Evolutionary conservation across 305 asterid genomes (phyloP), one percentile per base, ranked within the genome.

Genomic region (Fraxinus ornus): DNA sequence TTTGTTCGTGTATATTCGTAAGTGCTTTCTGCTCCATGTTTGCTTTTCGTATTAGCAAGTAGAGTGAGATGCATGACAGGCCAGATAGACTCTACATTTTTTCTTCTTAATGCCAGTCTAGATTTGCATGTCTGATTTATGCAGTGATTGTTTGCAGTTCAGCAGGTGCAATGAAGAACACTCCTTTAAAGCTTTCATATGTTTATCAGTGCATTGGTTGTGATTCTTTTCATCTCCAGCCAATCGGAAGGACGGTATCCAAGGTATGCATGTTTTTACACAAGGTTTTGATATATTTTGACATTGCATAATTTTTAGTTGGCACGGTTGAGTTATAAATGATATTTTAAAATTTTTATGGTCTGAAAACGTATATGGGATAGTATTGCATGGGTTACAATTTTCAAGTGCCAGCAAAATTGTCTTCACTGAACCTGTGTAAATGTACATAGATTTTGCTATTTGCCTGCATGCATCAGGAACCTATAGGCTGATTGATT

Each of bases 191-290:
- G 90, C 92, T 96, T 62, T 94, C 99, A n/a, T 96, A 96, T 85
- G 97, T 93, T 80, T 96, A 94, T 83, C 99, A 94, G 75, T 96
- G 99, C 90, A 91, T 66, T 84, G 95, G 99, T 44, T 96, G 98
- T 83, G 99, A 96, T 88, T 96, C 98, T 37, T 96, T 94, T 86
- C 97, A 96, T 85, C 99, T 96, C 74, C 99, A 96, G 91, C 94
- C 98, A 49, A 55, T 96, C 84, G 99, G 97, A 74, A 92, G 98
- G 86, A 91, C 94, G 3, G 91, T 91, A 66, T 28, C 98, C 75
- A 96, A 96, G 98, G 99, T 94, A 82, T 76, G 64, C 7, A 24
- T 73, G 52, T 24, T 4, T 60, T 52, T 78, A 37, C 83, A 13
- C 57, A 37, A 52, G 41, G 35, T 49, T 44, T 28, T 1, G 28